Percentiles rank a stretch among this genome's conserved stretches.
Evolutionary conservation across 1,284 basidiomycete species (phyloP).

Genomic region (Ceratobasidium sp.): DNA sequence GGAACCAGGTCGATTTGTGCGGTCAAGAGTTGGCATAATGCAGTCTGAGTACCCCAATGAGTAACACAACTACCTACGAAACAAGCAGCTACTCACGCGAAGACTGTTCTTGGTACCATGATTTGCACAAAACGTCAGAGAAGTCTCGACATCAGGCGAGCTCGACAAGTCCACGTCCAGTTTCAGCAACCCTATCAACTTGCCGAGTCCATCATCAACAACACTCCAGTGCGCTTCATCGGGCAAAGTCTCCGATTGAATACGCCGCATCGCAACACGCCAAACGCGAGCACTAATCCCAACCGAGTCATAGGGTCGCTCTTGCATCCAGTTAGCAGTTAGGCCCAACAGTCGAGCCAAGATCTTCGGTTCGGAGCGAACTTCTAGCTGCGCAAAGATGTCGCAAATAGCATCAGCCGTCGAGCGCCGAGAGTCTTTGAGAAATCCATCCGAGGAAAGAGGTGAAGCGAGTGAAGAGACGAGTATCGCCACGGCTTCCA

Average conservation of each 20-base stretch:
- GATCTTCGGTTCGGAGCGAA: slow-evolving; percentile 22
- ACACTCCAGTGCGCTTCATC: slow-evolving; percentile 30
- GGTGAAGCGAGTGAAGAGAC: slow-evolving; percentile 28
- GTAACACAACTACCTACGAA: slow-evolving; percentile 43
- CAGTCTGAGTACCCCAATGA: slow-evolving; percentile 52
- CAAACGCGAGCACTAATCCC: slow-evolving; percentile 27
- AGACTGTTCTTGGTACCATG: not conserved
- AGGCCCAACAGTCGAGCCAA: not conserved
- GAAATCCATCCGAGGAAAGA: slow-evolving; percentile 29
- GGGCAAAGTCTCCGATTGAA: slow-evolving; percentile 15
- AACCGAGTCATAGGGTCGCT: slow-evolving; percentile 13
- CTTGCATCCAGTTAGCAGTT: slow-evolving; percentile 11
- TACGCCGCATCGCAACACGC: slow-evolving; percentile 30
- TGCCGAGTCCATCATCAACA: slow-evolving; percentile 40
- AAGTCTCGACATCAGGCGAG: slow-evolving; percentile 17
- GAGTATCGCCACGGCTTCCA: not conserved
- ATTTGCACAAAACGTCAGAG: slow-evolving; percentile 22
- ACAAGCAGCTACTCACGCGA: not conserved
- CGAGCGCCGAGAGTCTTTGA: slow-evolving; percentile 27
- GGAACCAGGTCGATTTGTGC: slow-evolving; percentile 8
- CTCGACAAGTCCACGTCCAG: slow-evolving; percentile 5
- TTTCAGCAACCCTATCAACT: slow-evolving; percentile 4
- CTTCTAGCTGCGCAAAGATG: slow-evolving; percentile 7
- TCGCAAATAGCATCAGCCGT: slow-evolving; percentile 26
- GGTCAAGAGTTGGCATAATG: slow-evolving; percentile 60